A percentile compares a stretch with the other conserved stretches of the same genome.
Conservation (phyloP, 1,284 basidiomycete species). For the Leccinum variabile region DNA sequence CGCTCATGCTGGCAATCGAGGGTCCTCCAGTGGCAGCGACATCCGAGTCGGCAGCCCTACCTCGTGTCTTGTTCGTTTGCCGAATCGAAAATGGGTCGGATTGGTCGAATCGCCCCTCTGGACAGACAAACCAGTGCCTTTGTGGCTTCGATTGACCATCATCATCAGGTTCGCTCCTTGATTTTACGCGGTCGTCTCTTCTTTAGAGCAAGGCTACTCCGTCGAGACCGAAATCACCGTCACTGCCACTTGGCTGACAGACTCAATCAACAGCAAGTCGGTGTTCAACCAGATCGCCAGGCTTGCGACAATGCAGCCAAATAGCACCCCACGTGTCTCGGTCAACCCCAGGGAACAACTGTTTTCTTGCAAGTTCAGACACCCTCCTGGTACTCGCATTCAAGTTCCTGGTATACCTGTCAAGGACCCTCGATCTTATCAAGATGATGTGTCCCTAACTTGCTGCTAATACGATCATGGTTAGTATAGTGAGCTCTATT, state of each 20-base stretch:
- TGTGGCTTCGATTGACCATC: not conserved
- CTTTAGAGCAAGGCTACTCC: not conserved
- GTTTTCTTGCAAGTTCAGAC: not conserved
- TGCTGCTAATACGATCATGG: not conserved
- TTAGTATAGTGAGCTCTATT: not conserved
- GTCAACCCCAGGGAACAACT: not conserved
- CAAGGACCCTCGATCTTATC: not conserved
- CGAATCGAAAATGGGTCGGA: not conserved
- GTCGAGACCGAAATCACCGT: not conserved
- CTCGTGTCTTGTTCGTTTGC: not conserved
- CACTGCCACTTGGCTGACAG: not conserved
- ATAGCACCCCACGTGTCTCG: not conserved
- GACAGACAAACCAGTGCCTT: not conserved
- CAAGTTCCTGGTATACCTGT: not conserved
- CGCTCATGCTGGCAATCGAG: not conserved
- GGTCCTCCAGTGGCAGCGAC: not conserved
- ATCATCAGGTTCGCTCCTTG: not conserved
- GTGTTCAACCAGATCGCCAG: conserved; percentile 2
- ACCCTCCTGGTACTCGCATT: not conserved
- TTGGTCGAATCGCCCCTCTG: not conserved
- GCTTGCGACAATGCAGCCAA: not conserved
- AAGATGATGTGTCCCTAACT: not conserved
- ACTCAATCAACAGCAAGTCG: not conserved
- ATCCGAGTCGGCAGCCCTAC: not conserved
- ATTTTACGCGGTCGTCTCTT: not conserved